Percentiles rank a stretch among this genome's conserved stretches.
phyloP scores from a whole-genome alignment of 192 early-diverging fungal species.

The Lobulomyces angularis region DNA sequence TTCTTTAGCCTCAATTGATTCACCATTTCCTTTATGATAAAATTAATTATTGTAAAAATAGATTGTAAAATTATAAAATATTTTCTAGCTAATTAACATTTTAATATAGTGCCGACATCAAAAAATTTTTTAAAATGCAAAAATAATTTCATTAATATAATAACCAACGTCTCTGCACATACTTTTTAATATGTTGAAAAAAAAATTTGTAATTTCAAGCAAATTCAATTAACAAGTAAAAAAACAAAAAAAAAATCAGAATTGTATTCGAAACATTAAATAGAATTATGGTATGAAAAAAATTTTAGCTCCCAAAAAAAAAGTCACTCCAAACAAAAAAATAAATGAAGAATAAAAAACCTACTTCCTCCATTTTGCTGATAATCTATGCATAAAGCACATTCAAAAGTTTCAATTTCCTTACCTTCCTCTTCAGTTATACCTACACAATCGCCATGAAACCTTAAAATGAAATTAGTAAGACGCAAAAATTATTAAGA shows the following conservation, averaged over 20 bases:
- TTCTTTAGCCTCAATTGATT: too few species aligned
- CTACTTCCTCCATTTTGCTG: not conserved
- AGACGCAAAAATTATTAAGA: not conserved
- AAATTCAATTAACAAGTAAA: slow-evolving; percentile 9
- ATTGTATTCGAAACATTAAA: too few species aligned
- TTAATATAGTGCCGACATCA: too few species aligned
- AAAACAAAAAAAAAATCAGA: slow-evolving; percentile 1
- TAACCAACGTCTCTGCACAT: too few species aligned
- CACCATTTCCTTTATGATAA: too few species aligned
- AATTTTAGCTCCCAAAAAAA: slow-evolving; percentile 3
- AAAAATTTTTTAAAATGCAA: too few species aligned
- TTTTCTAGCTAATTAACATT: too few species aligned
- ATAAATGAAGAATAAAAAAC: not conserved
- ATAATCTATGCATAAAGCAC: slow-evolving; percentile 18
- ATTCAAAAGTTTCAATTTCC: slow-evolving; percentile 23
- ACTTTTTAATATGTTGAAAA: too few species aligned
- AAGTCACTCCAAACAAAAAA: slow-evolving; percentile 10
- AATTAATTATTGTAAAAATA: too few species aligned
- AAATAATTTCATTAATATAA: too few species aligned
- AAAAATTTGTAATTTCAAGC: too few species aligned
- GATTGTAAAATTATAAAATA: too few species aligned
- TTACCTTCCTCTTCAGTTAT: slow-evolving; percentile 40
- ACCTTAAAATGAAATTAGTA: slow-evolving; percentile 27
- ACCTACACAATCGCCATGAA: slow-evolving; percentile 46
- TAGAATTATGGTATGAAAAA: not conserved